Conservation (phyloP, 495 filamentous ascomycete species). For the Chaetomium fimeti region DNA sequence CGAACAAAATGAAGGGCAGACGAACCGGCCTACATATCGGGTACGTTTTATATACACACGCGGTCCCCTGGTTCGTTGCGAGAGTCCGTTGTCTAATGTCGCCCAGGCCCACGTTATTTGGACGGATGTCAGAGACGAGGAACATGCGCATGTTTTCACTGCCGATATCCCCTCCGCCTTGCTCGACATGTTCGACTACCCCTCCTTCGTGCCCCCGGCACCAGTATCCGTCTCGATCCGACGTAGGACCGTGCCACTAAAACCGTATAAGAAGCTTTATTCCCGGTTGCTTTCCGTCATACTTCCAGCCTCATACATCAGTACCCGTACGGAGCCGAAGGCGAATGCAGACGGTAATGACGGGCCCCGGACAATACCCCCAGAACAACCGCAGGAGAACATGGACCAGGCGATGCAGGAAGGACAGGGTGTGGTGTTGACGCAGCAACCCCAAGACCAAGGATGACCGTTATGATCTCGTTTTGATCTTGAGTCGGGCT, state of each 20-base stretch:
- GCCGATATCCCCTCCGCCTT: constrained; percentile 3
- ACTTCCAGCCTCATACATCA: background rate
- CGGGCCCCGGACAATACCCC: background rate
- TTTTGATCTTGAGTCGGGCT: background rate
- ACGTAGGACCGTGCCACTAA: background rate
- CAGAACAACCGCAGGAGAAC: background rate
- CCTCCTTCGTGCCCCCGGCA: background rate
- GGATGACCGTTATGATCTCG: constrained; percentile 3
- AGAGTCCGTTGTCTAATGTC: background rate
- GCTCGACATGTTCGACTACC: constrained; percentile 2
- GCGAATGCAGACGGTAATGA: background rate
- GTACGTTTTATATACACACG: background rate
- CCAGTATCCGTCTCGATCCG: background rate
- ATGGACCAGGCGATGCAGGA: background rate
- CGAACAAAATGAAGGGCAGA: background rate
- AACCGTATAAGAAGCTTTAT: background rate
- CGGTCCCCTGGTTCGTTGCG: background rate
- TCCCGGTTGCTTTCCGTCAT: constrained; percentile 6
- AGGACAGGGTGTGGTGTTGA: background rate
- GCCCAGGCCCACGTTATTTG: background rate
- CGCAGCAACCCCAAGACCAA: background rate
- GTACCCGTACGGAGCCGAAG: background rate
- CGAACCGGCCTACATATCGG: background rate
- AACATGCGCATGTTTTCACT: background rate
- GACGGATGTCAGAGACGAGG: background rate